Conservation (phyloP, 2,329 filamentous ascomycete species). For the Colletotrichum salicis region DNA sequence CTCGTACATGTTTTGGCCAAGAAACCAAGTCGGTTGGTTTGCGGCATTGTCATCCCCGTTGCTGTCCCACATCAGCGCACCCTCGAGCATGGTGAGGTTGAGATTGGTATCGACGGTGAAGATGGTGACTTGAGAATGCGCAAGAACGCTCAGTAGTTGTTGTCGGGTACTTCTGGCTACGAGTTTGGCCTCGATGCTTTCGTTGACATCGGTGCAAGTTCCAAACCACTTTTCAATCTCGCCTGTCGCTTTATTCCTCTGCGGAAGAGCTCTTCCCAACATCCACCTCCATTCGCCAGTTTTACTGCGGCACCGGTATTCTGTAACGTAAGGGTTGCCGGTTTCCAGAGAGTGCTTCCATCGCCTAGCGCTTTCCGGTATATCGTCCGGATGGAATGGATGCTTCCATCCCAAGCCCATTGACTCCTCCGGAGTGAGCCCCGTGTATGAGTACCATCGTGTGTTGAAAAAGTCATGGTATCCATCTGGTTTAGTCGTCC, state of each 20-base stretch:
- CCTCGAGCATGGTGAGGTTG: constrained; percentile 76
- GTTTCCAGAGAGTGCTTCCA: constrained; percentile 74
- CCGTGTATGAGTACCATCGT: constrained; percentile 84
- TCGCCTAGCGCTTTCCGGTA: constrained; percentile 60
- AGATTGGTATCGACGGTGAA: constrained; percentile 75
- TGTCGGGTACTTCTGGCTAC: constrained; percentile 74
- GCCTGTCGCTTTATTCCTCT: constrained; percentile 72
- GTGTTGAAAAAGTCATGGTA: constrained; percentile 78
- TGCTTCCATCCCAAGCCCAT: constrained; percentile 70
- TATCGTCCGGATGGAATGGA: constrained; percentile 77
- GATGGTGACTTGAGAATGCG: constrained; percentile 79
- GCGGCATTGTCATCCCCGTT: constrained; percentile 42
- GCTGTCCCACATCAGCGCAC: constrained; percentile 68
- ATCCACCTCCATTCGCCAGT: constrained; percentile 84
- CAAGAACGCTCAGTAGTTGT: constrained; percentile 77
- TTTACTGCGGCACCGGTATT: constrained; percentile 75
- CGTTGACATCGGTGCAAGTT: constrained; percentile 83
- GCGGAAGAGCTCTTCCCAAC: constrained; percentile 76
- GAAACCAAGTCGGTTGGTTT: constrained; percentile 57
- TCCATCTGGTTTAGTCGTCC: constrained; percentile 77
- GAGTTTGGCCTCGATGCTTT: constrained; percentile 75
- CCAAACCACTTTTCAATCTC: constrained; percentile 83
- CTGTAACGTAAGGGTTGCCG: constrained; percentile 74
- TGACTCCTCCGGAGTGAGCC: constrained; percentile 70
- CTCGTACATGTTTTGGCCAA: constrained; percentile 72